phyloP scores from a whole-genome alignment of 805 yeast genomes.

The Cyberlindnera maritima region DNA sequence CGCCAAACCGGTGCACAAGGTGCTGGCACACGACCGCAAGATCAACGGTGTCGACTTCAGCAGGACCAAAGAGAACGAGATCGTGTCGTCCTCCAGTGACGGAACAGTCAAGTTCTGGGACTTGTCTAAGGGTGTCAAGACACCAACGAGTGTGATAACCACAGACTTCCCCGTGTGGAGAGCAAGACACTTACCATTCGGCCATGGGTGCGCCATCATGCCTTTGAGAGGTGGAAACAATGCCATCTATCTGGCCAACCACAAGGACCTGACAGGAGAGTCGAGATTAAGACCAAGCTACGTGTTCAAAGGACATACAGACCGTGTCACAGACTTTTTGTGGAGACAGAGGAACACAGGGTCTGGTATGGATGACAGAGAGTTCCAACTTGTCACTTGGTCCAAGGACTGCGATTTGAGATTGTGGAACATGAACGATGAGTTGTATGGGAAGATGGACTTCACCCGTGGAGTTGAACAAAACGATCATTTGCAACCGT shows the following conservation, averaged over 20 bases:
- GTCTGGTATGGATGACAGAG: constrained; percentile 59
- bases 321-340: constrained; percentile 81
- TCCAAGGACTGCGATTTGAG: constrained; percentile 82
- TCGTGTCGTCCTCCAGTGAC: constrained; percentile 87
- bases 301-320: constrained; percentile 76
- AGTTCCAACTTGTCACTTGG: constrained; percentile 93
- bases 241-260: constrained; percentile 36
- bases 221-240: constrained; percentile 84
- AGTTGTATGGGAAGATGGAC: constrained; percentile 44
- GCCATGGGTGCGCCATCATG: constrained; percentile 82
- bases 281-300: constrained; percentile 49
- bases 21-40: constrained; percentile 78
- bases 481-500: constrained; percentile 33
- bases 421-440: constrained; percentile 68
- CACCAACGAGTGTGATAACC: constrained; percentile 56
- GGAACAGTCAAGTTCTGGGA: constrained; percentile 84
- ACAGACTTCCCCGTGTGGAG: constrained; percentile 87
- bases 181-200: constrained; percentile 88
- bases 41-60: constrained; percentile 89
- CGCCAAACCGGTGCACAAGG: constrained; percentile 63
- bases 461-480: constrained; percentile 36
- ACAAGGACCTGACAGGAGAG: constrained; percentile 27
- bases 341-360: constrained; percentile 70
- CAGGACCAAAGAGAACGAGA: constrained; percentile 50
- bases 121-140: constrained; percentile 37